Evolutionary conservation across 2,329 filamentous ascomycete genomes (phyloP).

Genomic region (Fusarium xylarioides): DNA sequence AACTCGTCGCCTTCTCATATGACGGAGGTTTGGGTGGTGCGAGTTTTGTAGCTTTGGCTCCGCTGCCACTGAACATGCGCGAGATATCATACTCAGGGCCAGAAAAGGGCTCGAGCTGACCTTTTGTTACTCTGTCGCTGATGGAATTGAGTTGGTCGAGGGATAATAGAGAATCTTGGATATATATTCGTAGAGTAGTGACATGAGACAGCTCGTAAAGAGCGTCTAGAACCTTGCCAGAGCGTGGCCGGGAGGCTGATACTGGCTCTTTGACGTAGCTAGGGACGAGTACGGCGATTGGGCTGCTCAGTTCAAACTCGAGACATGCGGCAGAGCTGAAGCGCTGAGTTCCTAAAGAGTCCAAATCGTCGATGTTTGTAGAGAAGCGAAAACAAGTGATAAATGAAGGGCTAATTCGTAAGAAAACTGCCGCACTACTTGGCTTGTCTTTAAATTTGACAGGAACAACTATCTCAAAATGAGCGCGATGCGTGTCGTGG

Average conservation of each 20-base stretch:
- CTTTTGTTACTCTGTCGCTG: background rate
- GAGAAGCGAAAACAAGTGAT: background rate
- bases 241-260: background rate
- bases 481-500: background rate
- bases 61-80: slow-evolving; percentile 6
- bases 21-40: background rate
- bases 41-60: background rate
- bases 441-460: slow-evolving; percentile 9
- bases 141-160: background rate
- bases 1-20: background rate
- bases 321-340: background rate
- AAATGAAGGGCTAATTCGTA: background rate
- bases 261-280: background rate
- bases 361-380: background rate
- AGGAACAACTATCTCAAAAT: slow-evolving; percentile 13
- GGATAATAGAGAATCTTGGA: background rate
- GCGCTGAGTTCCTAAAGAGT: background rate
- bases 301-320: background rate
- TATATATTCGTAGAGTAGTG: background rate
- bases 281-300: background rate
- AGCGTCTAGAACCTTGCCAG: slow-evolving; percentile 2
- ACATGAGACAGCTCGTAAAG: background rate
- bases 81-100: background rate
- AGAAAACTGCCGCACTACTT: background rate
- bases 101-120: background rate